Percentiles rank a stretch among this genome's conserved stretches.
These are phyloP conservation scores for Ascodesmis nigricans DNA, from an alignment of 495 filamentous ascomycete species.

Conservation along the genomic window DNA sequence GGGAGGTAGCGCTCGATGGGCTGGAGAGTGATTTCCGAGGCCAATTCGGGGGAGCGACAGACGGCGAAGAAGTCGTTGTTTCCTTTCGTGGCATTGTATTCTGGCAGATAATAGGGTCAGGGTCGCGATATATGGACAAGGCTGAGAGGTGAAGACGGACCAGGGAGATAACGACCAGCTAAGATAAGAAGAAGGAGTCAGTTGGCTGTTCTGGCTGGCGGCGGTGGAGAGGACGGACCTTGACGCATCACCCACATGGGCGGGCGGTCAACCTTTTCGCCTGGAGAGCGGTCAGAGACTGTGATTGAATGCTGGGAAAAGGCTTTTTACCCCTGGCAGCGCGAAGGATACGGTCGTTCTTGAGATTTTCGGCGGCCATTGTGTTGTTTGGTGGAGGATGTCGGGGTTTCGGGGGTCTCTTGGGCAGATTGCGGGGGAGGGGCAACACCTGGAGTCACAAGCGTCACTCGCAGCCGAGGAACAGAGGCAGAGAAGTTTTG, in stretches of 20 bases:
- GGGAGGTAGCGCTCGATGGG: constrained; percentile 78
- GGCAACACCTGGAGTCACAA: too few relatives aligned
- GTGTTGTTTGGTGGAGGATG: too few relatives aligned
- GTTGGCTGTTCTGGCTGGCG: constrained; percentile 1
- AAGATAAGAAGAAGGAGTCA: constrained; percentile 3
- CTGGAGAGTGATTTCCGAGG: constrained; percentile 77
- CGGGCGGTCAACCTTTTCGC: constrained; percentile 69
- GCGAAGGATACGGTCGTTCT: constrained; percentile 77
- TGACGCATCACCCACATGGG: constrained; percentile 99
- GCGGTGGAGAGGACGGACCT: constrained; percentile 31
- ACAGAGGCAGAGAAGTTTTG: too few relatives aligned
- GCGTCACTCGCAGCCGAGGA: too few relatives aligned
- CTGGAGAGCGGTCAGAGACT: constrained; percentile 29
- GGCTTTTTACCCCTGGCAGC: constrained; percentile 50
- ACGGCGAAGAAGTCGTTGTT: constrained; percentile 85
- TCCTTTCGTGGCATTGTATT: constrained; percentile 89
- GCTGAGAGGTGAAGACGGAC: too few relatives aligned
- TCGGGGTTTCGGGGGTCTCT: too few relatives aligned
- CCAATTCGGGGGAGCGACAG: constrained; percentile 79
- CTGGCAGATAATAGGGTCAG: constrained; percentile 20
- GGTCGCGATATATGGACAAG: too few relatives aligned
- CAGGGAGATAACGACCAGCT: constrained; percentile 89
- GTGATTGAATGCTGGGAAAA: constrained; percentile 7
- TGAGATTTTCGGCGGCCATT: constrained; percentile 46
- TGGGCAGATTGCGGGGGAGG: too few relatives aligned